phyloP scores from a whole-genome alignment of 129 eudicot species.

The Daucus carota region DNA sequence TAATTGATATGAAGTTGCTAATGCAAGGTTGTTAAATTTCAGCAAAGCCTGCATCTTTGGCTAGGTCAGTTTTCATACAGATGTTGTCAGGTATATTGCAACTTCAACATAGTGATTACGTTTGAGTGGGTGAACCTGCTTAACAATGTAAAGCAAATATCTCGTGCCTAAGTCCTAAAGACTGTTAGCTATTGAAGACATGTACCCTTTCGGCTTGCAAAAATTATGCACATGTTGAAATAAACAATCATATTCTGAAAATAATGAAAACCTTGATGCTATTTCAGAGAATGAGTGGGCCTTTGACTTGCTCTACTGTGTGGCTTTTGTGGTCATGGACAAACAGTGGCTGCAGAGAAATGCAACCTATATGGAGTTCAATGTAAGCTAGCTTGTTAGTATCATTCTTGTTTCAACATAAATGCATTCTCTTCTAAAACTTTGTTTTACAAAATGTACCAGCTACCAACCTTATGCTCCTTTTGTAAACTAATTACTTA shows the following conservation, averaged over 20 bases:
- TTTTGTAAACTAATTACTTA: no score
- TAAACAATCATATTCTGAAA: background rate
- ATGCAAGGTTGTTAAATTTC: constrained; percentile 17
- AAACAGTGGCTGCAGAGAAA: constrained; percentile 68
- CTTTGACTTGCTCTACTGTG: constrained; percentile 82
- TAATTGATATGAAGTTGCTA: background rate
- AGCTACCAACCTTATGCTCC: background rate
- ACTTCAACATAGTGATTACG: background rate
- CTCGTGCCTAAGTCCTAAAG: no score
- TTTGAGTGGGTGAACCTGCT: background rate
- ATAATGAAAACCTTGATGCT: constrained; percentile 16
- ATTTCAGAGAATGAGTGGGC: constrained; percentile 89
- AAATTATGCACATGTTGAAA: background rate
- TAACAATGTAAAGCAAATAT: background rate
- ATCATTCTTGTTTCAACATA: background rate
- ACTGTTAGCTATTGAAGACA: constrained; percentile 2
- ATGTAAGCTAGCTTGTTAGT: constrained; percentile 41
- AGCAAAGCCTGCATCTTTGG: constrained; percentile 66
- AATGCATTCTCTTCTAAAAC: background rate
- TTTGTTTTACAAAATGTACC: background rate
- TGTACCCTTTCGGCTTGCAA: background rate
- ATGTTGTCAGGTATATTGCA: constrained; percentile 55
- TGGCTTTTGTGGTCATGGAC: constrained; percentile 80
- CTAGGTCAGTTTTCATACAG: constrained; percentile 67
- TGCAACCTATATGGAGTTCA: constrained; percentile 93